Evolutionary conservation across 768 basidiomycete genomes (phyloP).

Genomic region (Lentinula detonsa): DNA sequence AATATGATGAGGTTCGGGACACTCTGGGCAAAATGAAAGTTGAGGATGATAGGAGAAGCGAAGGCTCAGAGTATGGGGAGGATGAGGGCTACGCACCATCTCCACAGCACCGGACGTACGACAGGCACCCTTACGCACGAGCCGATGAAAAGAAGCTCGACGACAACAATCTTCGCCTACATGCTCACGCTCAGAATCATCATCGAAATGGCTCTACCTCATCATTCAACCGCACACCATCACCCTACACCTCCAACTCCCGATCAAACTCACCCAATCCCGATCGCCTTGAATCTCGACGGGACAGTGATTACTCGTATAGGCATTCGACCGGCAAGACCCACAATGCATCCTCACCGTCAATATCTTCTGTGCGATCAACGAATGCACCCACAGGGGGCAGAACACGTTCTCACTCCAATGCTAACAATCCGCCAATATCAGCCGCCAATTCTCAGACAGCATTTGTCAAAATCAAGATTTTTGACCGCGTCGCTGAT

Average conservation of each 20-base stretch:
- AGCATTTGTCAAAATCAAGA: slow-evolving; percentile 97
- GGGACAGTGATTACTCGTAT: background rate
- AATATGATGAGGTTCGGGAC: slow-evolving; percentile 39
- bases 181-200: slow-evolving; percentile 40
- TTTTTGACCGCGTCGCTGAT: slow-evolving; percentile 89
- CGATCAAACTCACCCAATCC: slow-evolving; percentile 29
- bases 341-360: slow-evolving; percentile 28
- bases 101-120: slow-evolving; percentile 29
- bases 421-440: slow-evolving; percentile 63
- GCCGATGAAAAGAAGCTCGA: slow-evolving; percentile 26
- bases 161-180: slow-evolving; percentile 34
- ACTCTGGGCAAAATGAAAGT: slow-evolving; percentile 46
- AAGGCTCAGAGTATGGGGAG: slow-evolving; percentile 57
- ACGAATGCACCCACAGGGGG: slow-evolving; percentile 34
- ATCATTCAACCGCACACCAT: slow-evolving; percentile 34
- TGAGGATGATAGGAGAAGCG: slow-evolving; percentile 42
- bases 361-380: slow-evolving; percentile 46
- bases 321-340: background rate
- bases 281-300: slow-evolving; percentile 30
- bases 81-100: slow-evolving; percentile 49
- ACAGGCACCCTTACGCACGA: slow-evolving; percentile 35
- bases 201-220: slow-evolving; percentile 44
- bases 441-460: slow-evolving; percentile 74
- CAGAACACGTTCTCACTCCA: slow-evolving; percentile 56
- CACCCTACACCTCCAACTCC: slow-evolving; percentile 28